Evolutionary conservation across 2,329 filamentous ascomycete genomes (phyloP), one percentile per base, ranked within the genome.

Genomic region (Ophiostoma sp.): DNA sequence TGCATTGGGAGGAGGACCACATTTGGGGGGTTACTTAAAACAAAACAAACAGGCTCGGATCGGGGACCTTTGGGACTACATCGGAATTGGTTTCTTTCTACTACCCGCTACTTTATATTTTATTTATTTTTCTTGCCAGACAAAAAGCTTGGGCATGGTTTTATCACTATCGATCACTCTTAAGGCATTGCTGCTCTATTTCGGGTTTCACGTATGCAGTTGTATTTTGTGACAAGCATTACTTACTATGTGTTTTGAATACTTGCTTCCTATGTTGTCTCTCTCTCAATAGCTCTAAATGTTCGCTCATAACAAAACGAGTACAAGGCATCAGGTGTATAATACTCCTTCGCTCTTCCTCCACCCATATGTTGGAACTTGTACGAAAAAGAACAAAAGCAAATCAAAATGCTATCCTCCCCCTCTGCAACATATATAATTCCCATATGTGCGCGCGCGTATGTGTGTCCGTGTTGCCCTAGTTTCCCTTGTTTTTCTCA

Each of bases 1-100:
- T 25, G 71, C 71, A 72, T 72, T 61, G 61, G 63, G 33, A 61
- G 36, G 61, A 55, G 22, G 36, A 66, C 19, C 11, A 45, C 12
- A 15, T 57, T 33, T 12, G 61, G 36, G 28, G 66, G 48, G 8
- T 15, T 22, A 15, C 8, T 39, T 5, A 25, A 69, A 31, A 28
- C 28, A 69, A 69, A 69, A n/a, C 52, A 70, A 70, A 45, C 39
- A 33, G 64, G 64, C 45, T 68, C 64, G 42, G 64, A 50, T 28
- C 25, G 22, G 36, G 61, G 15, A 36, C 9, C 48, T 3, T 39
- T 3, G 36, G 36, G 36, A 39, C 36, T 11, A 3, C 11, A 39
- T 39, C 36, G 36, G 36, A 11, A 39, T 39, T 11, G 36, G 36
- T 11, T 39, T 39, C 36, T 39, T 39, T 39, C 7, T 39, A 39